Evolutionary conservation across 1,284 basidiomycete species (phyloP).

Genomic region (Cronartium quercuum): DNA sequence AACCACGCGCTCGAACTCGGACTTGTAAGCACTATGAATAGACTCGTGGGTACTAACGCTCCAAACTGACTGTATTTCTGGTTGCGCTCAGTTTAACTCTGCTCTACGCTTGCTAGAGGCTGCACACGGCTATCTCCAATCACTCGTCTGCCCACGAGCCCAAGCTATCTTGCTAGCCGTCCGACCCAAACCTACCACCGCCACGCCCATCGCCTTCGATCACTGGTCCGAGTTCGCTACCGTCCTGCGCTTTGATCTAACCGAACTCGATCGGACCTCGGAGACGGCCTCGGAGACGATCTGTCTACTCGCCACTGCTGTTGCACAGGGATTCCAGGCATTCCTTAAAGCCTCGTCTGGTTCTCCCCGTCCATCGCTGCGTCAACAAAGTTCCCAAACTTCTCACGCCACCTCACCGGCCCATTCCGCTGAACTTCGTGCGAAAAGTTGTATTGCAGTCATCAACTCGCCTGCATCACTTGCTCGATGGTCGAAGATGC

Average conservation of each 20-base stretch:
- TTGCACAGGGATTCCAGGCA: conserved; percentile 36
- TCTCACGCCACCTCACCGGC: neutral
- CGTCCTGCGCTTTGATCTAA: conserved; percentile 13
- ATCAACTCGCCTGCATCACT: conserved; percentile 13
- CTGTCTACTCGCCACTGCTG: conserved; percentile 11
- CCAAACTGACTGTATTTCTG: conserved; percentile 3
- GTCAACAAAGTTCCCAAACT: neutral
- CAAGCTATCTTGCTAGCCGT: neutral
- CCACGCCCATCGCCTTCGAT: conserved; percentile 13
- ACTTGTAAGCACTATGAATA: conserved; percentile 7
- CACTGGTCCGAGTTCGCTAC: conserved; percentile 17
- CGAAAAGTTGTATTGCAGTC: conserved; percentile 13
- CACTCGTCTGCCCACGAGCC: neutral
- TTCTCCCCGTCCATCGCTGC: neutral
- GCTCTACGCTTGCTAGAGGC: conserved; percentile 31
- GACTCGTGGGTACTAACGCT: neutral
- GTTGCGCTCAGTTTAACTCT: conserved; percentile 16
- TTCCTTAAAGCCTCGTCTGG: conserved; percentile 24
- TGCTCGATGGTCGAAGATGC: conserved; percentile 6
- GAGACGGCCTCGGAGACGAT: neutral
- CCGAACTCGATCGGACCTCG: conserved; percentile 12
- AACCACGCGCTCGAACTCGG: conserved; percentile 32
- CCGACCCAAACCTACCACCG: conserved; percentile 12
- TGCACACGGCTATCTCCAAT: conserved; percentile 20
- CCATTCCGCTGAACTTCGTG: conserved; percentile 14